phyloP scores from a whole-genome alignment of 768 basidiomycete genomes.

The Tephrocybe sp. region DNA sequence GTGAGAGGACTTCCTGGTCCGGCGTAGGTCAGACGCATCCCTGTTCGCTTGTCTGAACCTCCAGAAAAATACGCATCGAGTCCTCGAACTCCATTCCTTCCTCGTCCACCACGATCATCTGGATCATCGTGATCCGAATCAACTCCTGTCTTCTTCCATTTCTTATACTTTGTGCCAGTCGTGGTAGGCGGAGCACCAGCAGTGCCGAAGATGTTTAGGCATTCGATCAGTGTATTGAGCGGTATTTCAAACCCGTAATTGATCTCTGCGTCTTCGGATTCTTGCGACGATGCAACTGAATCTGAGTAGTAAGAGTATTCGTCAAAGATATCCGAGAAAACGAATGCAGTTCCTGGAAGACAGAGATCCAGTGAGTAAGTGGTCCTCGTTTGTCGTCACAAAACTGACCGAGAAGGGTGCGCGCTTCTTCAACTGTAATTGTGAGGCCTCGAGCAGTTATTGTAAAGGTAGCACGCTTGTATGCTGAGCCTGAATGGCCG shows the following conservation, averaged over 20 bases:
- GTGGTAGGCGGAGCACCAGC: conserved; percentile 46
- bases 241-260: conserved; percentile 76
- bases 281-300: conserved; percentile 22
- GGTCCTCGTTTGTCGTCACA: neutral
- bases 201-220: conserved; percentile 92
- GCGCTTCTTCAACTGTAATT: conserved; percentile 83
- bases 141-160: conserved; percentile 48
- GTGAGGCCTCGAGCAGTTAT: conserved; percentile 71
- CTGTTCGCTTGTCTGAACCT: conserved; percentile 64
- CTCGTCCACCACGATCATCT: conserved; percentile 37
- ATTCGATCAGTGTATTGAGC: conserved; percentile 82
- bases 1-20: conserved; percentile 79
- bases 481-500: neutral
- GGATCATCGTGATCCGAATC: conserved; percentile 45
- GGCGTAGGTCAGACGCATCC: conserved; percentile 82
- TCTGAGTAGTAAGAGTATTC: conserved; percentile 68
- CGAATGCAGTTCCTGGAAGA: conserved; percentile 77
- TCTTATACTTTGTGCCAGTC: conserved; percentile 39
- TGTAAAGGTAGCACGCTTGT: conserved; percentile 72
- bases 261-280: conserved; percentile 29
- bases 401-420: conserved; percentile 68
- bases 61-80: conserved; percentile 64
- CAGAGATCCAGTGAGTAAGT: neutral
- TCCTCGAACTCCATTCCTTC: conserved; percentile 24
- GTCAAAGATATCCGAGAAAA: conserved; percentile 77